Percentiles rank a stretch among this genome's conserved stretches.
Evolutionary conservation across 2,329 filamentous ascomycete genomes (phyloP).

Genomic region (Aurifilum marmelostoma): DNA sequence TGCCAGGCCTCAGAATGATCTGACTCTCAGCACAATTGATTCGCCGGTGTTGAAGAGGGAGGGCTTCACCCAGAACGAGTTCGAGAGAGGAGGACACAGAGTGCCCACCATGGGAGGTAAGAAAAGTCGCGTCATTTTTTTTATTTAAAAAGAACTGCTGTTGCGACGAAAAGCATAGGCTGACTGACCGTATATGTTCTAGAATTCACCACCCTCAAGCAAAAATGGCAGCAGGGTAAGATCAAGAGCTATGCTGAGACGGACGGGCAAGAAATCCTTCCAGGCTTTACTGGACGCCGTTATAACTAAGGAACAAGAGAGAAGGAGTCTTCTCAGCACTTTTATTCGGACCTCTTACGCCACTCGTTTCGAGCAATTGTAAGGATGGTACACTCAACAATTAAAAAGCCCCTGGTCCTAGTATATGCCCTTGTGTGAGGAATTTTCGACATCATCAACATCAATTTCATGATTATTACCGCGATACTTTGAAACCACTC

Average conservation of each 20-base stretch:
- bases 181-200: background rate
- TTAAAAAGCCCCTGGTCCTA: no score
- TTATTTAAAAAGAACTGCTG: background rate
- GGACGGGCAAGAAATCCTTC: slow-evolving; percentile 41
- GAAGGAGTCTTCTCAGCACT: no score
- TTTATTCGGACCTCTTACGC: no score
- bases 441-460: background rate
- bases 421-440: background rate
- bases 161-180: background rate
- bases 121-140: background rate
- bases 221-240: slow-evolving; percentile 43
- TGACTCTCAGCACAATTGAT: slow-evolving; percentile 43
- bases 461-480: background rate
- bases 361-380: background rate
- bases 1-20: slow-evolving; percentile 47
- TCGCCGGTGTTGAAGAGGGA: slow-evolving; percentile 42
- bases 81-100: slow-evolving; percentile 38
- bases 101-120: slow-evolving; percentile 41
- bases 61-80: slow-evolving; percentile 43
- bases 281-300: slow-evolving; percentile 38
- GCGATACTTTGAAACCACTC: background rate
- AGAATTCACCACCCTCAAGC: slow-evolving; percentile 43
- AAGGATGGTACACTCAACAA: background rate
- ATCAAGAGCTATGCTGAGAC: slow-evolving; percentile 25
- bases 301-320: background rate